These are phyloP conservation scores for Plectosphaerella plurivora DNA, from an alignment of 2,329 filamentous ascomycete genomes.

Conservation along the genomic window DNA sequence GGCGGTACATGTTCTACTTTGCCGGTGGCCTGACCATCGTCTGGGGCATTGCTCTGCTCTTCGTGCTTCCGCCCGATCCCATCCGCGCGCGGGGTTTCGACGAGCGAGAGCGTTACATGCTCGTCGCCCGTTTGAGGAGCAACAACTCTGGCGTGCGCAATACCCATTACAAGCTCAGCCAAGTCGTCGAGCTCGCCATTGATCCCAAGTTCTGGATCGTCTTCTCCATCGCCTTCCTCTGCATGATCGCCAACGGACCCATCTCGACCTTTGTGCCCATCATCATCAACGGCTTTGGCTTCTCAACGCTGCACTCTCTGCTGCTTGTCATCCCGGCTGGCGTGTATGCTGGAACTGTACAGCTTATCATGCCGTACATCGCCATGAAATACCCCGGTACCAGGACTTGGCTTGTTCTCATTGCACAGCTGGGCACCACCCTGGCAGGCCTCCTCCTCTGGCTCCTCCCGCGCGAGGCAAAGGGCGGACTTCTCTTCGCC, in stretches of 20 bases:
- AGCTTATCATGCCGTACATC: slow-evolving; percentile 32
- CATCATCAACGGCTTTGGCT: slow-evolving; percentile 40
- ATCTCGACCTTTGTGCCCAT: slow-evolving; percentile 40
- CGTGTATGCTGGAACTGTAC: slow-evolving; percentile 27
- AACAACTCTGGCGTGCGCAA: slow-evolving; percentile 35
- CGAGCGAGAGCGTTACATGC: slow-evolving; percentile 20
- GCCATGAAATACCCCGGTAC: slow-evolving; percentile 29
- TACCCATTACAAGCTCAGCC: slow-evolving; percentile 36
- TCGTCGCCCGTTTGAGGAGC: slow-evolving; percentile 19
- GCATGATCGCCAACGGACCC: slow-evolving; percentile 38
- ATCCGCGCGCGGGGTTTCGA: slow-evolving; percentile 32
- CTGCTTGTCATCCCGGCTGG: slow-evolving; percentile 36
- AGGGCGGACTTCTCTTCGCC: slow-evolving; percentile 41
- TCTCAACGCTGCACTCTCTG: slow-evolving; percentile 34
- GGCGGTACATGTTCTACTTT: slow-evolving; percentile 52
- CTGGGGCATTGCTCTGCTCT: slow-evolving; percentile 33
- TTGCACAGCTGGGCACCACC: slow-evolving; percentile 34
- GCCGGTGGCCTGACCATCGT: slow-evolving; percentile 41
- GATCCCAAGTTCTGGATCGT: slow-evolving; percentile 33
- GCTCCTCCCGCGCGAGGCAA: slow-evolving; percentile 31
- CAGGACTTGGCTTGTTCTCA: slow-evolving; percentile 31
- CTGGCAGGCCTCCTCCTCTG: slow-evolving; percentile 37
- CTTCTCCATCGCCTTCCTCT: slow-evolving; percentile 31
- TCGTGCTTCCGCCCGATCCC: slow-evolving; percentile 34
- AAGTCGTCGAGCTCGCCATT: slow-evolving; percentile 29